phyloP scores from a whole-genome alignment of 495 filamentous ascomycete species.

The Aspergillus baeticus region DNA sequence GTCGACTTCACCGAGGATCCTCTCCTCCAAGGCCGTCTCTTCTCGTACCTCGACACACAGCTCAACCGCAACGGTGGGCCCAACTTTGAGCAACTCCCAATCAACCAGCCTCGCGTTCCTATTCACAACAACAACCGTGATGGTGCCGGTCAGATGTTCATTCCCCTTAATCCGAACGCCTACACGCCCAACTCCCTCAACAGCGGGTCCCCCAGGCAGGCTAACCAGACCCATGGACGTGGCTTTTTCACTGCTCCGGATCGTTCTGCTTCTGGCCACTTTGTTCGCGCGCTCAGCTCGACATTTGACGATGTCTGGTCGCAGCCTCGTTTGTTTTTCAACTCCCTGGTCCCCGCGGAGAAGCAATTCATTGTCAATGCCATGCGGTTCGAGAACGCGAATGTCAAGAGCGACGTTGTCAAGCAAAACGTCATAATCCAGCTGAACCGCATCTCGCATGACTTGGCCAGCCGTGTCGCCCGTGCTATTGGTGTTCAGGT shows the following conservation, averaged over 20 bases:
- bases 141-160: conserved; percentile 47
- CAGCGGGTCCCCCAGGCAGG: conserved; percentile 62
- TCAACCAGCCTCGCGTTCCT: conserved; percentile 62
- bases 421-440: conserved; percentile 62
- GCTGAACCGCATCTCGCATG: conserved; percentile 69
- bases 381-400: conserved; percentile 69
- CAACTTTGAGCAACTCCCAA: conserved; percentile 75
- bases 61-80: conserved; percentile 68
- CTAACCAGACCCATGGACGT: conserved; percentile 64
- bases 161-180: conserved; percentile 48
- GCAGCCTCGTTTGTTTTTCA: conserved; percentile 74
- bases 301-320: conserved; percentile 76
- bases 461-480: conserved; percentile 66
- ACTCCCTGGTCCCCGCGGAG: conserved; percentile 67
- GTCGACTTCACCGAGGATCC: conserved; percentile 75
- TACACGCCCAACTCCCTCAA: conserved; percentile 71
- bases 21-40: conserved; percentile 70
- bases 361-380: conserved; percentile 79
- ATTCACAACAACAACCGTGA: conserved; percentile 74
- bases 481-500: conserved; percentile 56
- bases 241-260: conserved; percentile 74
- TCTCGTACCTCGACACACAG: conserved; percentile 75
- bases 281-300: conserved; percentile 58
- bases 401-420: conserved; percentile 55
- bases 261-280: conserved; percentile 50